phyloP scores from a whole-genome alignment of 2,329 filamentous ascomycete species.

The Paracoccidioides lutzii region DNA sequence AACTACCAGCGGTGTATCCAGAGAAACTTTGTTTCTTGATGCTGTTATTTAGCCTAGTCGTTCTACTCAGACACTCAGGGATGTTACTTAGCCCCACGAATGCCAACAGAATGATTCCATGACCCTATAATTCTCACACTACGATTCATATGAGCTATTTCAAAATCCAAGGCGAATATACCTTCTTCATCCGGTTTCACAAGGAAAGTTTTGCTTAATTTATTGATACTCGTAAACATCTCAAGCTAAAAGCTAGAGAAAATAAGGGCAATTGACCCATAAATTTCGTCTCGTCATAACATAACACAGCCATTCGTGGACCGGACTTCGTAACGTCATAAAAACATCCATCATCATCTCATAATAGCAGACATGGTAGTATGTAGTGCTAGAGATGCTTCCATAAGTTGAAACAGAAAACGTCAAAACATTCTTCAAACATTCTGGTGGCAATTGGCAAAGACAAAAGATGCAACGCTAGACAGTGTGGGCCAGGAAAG shows the following conservation, averaged over 20 bases:
- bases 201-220: background rate
- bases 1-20: no score
- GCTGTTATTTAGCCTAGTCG: no score
- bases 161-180: background rate
- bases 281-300: background rate
- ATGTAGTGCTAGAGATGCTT: conserved; percentile 1
- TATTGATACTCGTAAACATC: background rate
- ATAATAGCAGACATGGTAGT: conserved; percentile 1
- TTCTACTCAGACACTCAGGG: no score
- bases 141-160: no score
- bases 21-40: no score
- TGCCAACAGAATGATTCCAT: no score
- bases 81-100: no score
- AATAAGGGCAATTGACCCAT: background rate
- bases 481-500: background rate
- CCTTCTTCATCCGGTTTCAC: background rate
- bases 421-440: background rate
- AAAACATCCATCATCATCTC: conserved; percentile 1
- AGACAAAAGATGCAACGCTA: conserved; percentile 1
- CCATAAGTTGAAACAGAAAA: background rate
- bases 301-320: background rate
- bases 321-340: background rate
- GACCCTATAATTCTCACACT: background rate
- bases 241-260: background rate
- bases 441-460: background rate